Evolutionary conservation across 2,329 filamentous ascomycete species (phyloP).

Genomic region (Juglanconis sp.): DNA sequence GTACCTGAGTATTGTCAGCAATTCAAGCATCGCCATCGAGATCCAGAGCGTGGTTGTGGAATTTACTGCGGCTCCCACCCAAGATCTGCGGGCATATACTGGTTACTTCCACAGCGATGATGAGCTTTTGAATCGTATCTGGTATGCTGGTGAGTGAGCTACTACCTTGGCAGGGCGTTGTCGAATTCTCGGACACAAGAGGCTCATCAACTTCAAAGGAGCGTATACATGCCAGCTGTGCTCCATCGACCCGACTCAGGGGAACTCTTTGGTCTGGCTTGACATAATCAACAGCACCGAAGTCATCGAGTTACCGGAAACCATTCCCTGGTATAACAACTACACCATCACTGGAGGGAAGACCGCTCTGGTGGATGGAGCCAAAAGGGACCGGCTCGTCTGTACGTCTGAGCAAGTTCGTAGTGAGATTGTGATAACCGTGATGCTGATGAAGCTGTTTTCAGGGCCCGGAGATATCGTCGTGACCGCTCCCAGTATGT

Average conservation of each 20-base stretch:
- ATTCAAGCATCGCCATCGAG: conserved; percentile 37
- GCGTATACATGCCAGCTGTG: conserved; percentile 28
- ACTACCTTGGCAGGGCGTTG: too few relatives aligned
- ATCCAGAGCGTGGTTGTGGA: conserved; percentile 34
- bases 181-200: too few relatives aligned
- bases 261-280: conserved; percentile 7
- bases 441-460: neutral
- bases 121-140: conserved; percentile 33
- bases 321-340: conserved; percentile 20
- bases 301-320: conserved; percentile 12
- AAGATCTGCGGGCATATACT: conserved; percentile 30
- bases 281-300: conserved; percentile 10
- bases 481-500: conserved; percentile 51
- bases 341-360: conserved; percentile 28
- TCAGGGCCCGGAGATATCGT: conserved; percentile 59
- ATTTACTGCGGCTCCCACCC: conserved; percentile 34
- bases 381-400: conserved; percentile 49
- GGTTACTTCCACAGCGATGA: conserved; percentile 29
- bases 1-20: conserved; percentile 37
- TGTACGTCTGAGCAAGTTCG: neutral
- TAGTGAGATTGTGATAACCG: neutral
- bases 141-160: conserved; percentile 29
- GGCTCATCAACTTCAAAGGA: neutral
- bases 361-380: conserved; percentile 37
- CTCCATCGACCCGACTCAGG: conserved; percentile 21